Base-by-base conservation (phyloP, 257 asterid species). In the Capsicum pubescens region DNA sequence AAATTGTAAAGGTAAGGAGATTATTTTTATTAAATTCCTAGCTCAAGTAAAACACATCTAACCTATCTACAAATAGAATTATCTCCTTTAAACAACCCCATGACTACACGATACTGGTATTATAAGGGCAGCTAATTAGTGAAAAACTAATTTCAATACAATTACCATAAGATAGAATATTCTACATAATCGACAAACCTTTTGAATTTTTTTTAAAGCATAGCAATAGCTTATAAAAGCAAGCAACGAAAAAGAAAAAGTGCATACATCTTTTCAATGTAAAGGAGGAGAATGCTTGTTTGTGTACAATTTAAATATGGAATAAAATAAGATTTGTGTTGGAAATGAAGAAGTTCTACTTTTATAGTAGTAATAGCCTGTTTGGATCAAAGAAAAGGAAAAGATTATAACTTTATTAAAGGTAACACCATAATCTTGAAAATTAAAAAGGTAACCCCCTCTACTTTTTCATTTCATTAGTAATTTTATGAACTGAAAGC, bases 201-300 rank as follows among this genome's bases (percentile, higher is more conserved):
- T 86, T 81, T 87, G 84, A 48, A 57, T 2, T 0, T 13, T 13
- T 83, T 82, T 83, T 79, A 83, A 83, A 86, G 86, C 71, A 26
- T 26, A 26, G 32, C 6, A 6, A 84, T 66, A 87, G 57, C 60
- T 68, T 84, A 35, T 36, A 84, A 66, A 83, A 80, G 70, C 78
- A 83, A 80, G 70, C 78, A 35, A n/a, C 54, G 17, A 52, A 78
- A 88, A 89, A 88, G 86, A 67, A 83, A 90, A 91, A 87, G 91
- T 63, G 87, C 61, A 82, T 52, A 84, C 72, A 55, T 77, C 82
- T 90, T 88, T 91, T 90, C 90, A 92, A 86, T 87, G 90, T 89
- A 89, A 93, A 90, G 87, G 88, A 89, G 60, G 84, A 82, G 89
- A 89, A 87, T 90, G 82, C 89, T 83, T 77, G 89, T 87, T 3